Conservation (phyloP, 345 rosid species). For the Eucalyptus pauciflora region DNA sequence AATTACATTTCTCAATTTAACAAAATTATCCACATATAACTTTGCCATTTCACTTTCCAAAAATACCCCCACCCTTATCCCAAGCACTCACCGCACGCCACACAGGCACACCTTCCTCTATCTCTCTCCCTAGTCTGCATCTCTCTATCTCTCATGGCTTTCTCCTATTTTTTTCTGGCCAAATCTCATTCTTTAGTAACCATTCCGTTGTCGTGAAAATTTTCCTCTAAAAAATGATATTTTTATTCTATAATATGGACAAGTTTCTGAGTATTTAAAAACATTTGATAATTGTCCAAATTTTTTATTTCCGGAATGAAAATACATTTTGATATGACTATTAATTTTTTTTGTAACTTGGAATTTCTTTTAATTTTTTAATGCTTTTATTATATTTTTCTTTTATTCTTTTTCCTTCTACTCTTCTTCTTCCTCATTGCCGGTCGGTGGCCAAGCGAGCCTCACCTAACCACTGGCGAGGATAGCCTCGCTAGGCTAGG, state of each 20-base stretch:
- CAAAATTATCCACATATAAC: background rate
- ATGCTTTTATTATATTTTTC: too few species aligned
- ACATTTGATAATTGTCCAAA: accelerated
- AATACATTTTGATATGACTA: accelerated
- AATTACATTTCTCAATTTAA: background rate
- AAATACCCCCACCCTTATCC: background rate
- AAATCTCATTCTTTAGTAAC: too few species aligned
- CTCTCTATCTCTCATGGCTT: background rate
- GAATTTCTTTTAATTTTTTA: too few species aligned
- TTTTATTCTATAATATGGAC: accelerated
- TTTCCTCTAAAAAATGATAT: too few species aligned
- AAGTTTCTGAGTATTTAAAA: accelerated
- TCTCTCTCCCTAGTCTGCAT: background rate
- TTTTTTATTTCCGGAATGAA: accelerated
- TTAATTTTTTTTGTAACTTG: too few species aligned
- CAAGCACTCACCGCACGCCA: background rate
- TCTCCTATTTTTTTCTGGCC: background rate
- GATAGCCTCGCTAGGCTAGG: accelerated
- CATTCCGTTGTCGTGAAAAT: accelerated
- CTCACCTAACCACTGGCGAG: accelerated
- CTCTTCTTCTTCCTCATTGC: too few species aligned
- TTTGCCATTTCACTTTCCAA: background rate
- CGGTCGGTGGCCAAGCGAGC: accelerated
- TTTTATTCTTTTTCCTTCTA: accelerated
- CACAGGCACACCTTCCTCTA: background rate